Evolutionary conservation across 345 rosid species (phyloP).

Genomic region (Brassica juncea): DNA sequence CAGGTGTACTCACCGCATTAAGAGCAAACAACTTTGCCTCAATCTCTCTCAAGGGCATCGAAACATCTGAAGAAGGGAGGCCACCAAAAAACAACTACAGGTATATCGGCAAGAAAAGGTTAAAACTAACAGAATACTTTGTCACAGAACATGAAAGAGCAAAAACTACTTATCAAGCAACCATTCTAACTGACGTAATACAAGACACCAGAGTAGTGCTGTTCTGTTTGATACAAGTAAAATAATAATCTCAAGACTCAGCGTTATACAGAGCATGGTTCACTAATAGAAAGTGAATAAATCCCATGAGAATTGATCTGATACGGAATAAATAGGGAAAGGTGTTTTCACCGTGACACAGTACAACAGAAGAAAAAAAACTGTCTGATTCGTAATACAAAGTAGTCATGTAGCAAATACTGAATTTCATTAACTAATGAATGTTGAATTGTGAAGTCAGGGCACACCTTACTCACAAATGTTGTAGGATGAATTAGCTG

Average conservation of each 20-base stretch:
- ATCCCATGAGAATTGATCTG: slow-evolving; percentile 4
- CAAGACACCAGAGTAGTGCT: slow-evolving; percentile 9
- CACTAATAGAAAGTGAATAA: background rate
- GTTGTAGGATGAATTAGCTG: slow-evolving; percentile 68
- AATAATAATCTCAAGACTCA: background rate
- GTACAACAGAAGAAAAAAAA: background rate
- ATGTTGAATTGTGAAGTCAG: slow-evolving; percentile 29
- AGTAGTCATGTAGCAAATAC: background rate
- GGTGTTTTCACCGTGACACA: background rate
- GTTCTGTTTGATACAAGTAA: background rate
- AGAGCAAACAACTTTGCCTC: slow-evolving; percentile 81
- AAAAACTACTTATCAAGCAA: slow-evolving; percentile 14
- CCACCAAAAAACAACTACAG: slow-evolving; percentile 69
- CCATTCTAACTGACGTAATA: slow-evolving; percentile 12
- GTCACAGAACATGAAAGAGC: slow-evolving; percentile 20
- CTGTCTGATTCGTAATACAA: background rate
- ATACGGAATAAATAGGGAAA: background rate
- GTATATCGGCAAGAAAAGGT: slow-evolving; percentile 16
- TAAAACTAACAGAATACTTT: background rate
- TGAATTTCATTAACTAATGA: background rate
- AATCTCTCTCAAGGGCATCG: slow-evolving; percentile 79
- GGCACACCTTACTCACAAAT: slow-evolving; percentile 73
- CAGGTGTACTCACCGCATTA: slow-evolving; percentile 62
- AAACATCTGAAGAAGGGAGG: slow-evolving; percentile 56
- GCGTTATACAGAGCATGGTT: slow-evolving; percentile 7